These are phyloP conservation scores for Cladorrhinum sp. DNA, from an alignment of 2,329 filamentous ascomycete species.

Conservation along the genomic window DNA sequence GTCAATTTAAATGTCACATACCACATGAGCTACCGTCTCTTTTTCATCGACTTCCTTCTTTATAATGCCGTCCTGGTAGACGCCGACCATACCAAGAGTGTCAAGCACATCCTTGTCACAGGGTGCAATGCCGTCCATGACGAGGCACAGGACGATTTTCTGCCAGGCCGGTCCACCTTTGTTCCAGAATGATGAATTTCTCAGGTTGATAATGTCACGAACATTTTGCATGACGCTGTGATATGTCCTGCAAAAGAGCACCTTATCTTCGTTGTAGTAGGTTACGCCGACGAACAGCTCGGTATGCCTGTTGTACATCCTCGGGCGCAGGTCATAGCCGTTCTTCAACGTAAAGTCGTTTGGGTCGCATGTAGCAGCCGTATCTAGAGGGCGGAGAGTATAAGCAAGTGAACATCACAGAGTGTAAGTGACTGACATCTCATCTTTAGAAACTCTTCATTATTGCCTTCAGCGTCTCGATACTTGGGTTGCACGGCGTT, in stretches of 20 bases:
- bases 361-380: slow-evolving; percentile 96
- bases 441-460: slow-evolving; percentile 97
- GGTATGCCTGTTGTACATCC: slow-evolving; percentile 98
- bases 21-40: slow-evolving; percentile 91
- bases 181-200: slow-evolving; percentile 99
- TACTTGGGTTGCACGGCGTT: slow-evolving; percentile 95
- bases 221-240: slow-evolving; percentile 99
- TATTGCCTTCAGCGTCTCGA: slow-evolving; percentile 84
- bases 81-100: slow-evolving; percentile 86
- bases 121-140: slow-evolving; percentile 97
- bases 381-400: too few relatives aligned
- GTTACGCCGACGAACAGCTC: slow-evolving; percentile 96
- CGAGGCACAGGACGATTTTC: slow-evolving; percentile 95
- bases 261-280: slow-evolving; percentile 99
- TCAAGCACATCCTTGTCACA: slow-evolving; percentile 95
- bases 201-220: slow-evolving; percentile 95
- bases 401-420: too few relatives aligned
- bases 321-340: slow-evolving; percentile 93
- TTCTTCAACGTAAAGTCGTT: slow-evolving; percentile 99
- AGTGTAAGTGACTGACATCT: too few relatives aligned
- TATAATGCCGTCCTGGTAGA: slow-evolving; percentile 98
- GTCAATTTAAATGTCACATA: too few relatives aligned
- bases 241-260: slow-evolving; percentile 82
- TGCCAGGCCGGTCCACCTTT: slow-evolving; percentile 98
- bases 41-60: slow-evolving; percentile 98